Base-by-base conservation (phyloP, 2,329 filamentous ascomycete species). In the Alternaria hordeiaustralica region DNA sequence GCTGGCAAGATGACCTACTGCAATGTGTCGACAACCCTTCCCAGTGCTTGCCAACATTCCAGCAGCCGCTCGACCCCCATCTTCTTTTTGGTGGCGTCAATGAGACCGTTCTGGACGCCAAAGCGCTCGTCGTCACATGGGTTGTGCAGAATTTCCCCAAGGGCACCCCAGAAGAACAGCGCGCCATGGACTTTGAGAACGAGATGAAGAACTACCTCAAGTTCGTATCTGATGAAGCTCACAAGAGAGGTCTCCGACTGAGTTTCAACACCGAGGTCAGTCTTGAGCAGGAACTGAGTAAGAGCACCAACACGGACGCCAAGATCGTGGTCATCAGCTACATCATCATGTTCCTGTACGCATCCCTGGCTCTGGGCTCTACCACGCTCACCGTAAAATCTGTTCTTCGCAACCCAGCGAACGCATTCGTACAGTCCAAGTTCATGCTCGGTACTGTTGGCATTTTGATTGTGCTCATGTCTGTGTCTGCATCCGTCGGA, bases 291-390 rank as follows among this genome's bases (percentile, higher is more conserved):
- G 96, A 99, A 77, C 86, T 99, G 61, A 99, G 97, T 84, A 97
- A 98, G 82, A 97, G 94, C 41, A 97, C 94, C 54, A 99, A 99
- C 80, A 98, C 96, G 0, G 96, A 99, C 79, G 96, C 95, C 47
- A 97, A 95, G 79, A 99, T 99, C 73, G 89, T 99, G 23, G 89
- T 95, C 58, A 91, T 99, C 81, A 98, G 95, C 85, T 99, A 99
- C 82, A 87, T 98, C 67, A 93, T 97, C 83, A 99, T 99, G 96
- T 99, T 99, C 81, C 82, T 99, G 66, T 99, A 99, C 76, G 96
- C 94, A 5, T 98, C 95, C 6, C 82, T 99, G 57, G 94, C 96
- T 0, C 85, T 99, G 0, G 96, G 96, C 1, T 97, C 94, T 1
- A 96, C 92, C 0, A 94, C 92, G 6, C 84, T 97, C 60, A 92